Conservation (phyloP, 352 stramenopile species). For the Thalassiosira sp. region DNA sequence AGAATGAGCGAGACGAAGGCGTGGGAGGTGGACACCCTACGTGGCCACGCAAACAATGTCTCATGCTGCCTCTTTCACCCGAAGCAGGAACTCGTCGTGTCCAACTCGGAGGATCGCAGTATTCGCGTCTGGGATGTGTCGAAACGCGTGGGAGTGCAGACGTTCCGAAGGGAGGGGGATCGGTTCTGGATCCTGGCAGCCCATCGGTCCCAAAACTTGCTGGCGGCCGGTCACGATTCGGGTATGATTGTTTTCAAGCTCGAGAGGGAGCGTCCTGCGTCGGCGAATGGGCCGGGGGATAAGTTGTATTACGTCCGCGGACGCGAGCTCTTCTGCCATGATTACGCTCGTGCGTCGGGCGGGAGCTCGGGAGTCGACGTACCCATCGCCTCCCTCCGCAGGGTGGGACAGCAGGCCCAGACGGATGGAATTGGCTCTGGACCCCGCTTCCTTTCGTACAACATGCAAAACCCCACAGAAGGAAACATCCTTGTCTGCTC, state of each 20-base stretch:
- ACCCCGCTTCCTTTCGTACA: constrained; percentile 94
- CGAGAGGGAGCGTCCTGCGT: constrained; percentile 93
- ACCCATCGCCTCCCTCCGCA: constrained; percentile 84
- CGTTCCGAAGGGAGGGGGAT: constrained; percentile 97
- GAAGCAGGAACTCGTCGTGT: constrained; percentile 98
- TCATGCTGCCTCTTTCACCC: constrained; percentile 99
- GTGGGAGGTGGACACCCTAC: constrained; percentile 99
- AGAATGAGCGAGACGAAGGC: constrained; percentile 98
- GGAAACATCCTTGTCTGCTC: constrained; percentile 93
- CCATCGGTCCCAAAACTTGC: constrained; percentile 95
- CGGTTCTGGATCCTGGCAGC: constrained; percentile 98
- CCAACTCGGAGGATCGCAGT: constrained; percentile 98
- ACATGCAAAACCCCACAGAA: constrained; percentile 93
- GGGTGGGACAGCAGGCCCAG: constrained; percentile 84
- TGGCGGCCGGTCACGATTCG: constrained; percentile 98
- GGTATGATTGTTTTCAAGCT: constrained; percentile 99
- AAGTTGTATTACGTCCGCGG: constrained; percentile 97
- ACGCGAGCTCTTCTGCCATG: constrained; percentile 96
- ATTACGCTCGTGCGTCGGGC: constrained; percentile 83
- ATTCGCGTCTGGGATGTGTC: constrained; percentile 99
- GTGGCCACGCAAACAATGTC: constrained; percentile 99
- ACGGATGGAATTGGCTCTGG: constrained; percentile 91
- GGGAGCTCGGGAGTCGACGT: constrained; percentile 82
- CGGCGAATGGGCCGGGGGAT: constrained; percentile 81
- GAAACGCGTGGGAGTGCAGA: constrained; percentile 98